Conservation (phyloP, 1,284 basidiomycete species). For the Malassezia obtusa region DNA sequence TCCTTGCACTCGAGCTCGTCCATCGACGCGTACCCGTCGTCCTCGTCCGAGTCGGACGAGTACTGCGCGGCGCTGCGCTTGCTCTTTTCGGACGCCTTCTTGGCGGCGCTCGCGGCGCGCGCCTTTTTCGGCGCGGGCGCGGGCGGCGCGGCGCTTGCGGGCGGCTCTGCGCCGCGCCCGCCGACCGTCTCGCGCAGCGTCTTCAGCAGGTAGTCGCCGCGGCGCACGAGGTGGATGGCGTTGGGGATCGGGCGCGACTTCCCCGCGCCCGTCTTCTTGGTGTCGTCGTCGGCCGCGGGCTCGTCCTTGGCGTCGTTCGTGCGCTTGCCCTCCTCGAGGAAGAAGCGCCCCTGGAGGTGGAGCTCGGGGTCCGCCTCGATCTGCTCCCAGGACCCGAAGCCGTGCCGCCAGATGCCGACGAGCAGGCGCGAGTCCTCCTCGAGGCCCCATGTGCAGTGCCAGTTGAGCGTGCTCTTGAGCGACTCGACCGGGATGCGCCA, state of each 20-base stretch:
- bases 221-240: slow-evolving; percentile 76
- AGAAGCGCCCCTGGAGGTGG: slow-evolving; percentile 81
- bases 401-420: slow-evolving; percentile 83
- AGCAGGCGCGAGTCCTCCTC: slow-evolving; percentile 87
- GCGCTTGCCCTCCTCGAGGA: slow-evolving; percentile 72
- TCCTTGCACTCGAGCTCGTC: slow-evolving; percentile 91
- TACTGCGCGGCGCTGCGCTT: slow-evolving; percentile 19
- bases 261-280: slow-evolving; percentile 23
- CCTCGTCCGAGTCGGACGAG: slow-evolving; percentile 26
- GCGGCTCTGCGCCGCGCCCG: neutral
- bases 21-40: slow-evolving; percentile 59
- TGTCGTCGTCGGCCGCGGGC: slow-evolving; percentile 31
- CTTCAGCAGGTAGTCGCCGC: slow-evolving; percentile 85
- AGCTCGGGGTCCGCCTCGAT: slow-evolving; percentile 82
- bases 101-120: slow-evolving; percentile 19
- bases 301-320: slow-evolving; percentile 51
- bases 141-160: neutral
- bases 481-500: slow-evolving; percentile 85
- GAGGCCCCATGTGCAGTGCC: slow-evolving; percentile 90
- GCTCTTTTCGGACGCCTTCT: slow-evolving; percentile 14
- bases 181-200: slow-evolving; percentile 65
- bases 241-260: slow-evolving; percentile 40
- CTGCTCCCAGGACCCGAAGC: slow-evolving; percentile 92
- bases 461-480: slow-evolving; percentile 84
- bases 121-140: slow-evolving; percentile 14